Conservation (phyloP, 2,329 filamentous ascomycete genomes). For the Apiospora kogelbergensis region DNA sequence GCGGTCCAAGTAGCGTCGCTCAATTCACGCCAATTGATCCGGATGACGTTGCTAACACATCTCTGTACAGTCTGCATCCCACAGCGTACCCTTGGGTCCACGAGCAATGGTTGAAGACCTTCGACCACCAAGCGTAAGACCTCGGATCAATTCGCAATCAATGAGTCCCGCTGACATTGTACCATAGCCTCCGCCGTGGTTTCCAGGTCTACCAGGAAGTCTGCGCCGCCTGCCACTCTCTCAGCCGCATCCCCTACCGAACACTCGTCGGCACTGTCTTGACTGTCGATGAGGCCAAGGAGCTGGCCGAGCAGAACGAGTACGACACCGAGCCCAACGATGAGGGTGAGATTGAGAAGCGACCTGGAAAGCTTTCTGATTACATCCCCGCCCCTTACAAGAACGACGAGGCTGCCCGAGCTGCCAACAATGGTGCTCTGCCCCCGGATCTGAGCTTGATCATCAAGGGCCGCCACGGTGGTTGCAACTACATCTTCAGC, state of each 20-base stretch:
- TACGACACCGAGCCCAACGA: slow-evolving; percentile 98
- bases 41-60: neutral
- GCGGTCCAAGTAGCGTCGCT: neutral
- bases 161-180: slow-evolving; percentile 6
- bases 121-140: slow-evolving; percentile 92
- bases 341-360: slow-evolving; percentile 97
- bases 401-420: slow-evolving; percentile 97
- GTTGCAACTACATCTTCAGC: slow-evolving; percentile 98
- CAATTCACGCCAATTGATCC: neutral
- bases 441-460: slow-evolving; percentile 98
- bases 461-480: slow-evolving; percentile 95
- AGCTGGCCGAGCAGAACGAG: slow-evolving; percentile 94
- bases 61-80: slow-evolving; percentile 74
- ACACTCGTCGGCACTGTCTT: slow-evolving; percentile 84
- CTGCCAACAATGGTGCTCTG: slow-evolving; percentile 96
- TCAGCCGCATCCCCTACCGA: slow-evolving; percentile 92
- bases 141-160: neutral
- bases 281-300: slow-evolving; percentile 98
- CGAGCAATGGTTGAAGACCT: slow-evolving; percentile 87
- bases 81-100: slow-evolving; percentile 96
- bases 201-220: slow-evolving; percentile 99
- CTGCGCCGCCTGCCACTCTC: slow-evolving; percentile 96
- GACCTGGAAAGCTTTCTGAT: slow-evolving; percentile 96
- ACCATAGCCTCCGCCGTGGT: slow-evolving; percentile 83
- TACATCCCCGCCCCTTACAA: slow-evolving; percentile 95